Evolutionary conservation across 805 yeast genomes (phyloP), one percentile per base, ranked within the genome.

Genomic region (Wickerhamiella occidentalis): DNA sequence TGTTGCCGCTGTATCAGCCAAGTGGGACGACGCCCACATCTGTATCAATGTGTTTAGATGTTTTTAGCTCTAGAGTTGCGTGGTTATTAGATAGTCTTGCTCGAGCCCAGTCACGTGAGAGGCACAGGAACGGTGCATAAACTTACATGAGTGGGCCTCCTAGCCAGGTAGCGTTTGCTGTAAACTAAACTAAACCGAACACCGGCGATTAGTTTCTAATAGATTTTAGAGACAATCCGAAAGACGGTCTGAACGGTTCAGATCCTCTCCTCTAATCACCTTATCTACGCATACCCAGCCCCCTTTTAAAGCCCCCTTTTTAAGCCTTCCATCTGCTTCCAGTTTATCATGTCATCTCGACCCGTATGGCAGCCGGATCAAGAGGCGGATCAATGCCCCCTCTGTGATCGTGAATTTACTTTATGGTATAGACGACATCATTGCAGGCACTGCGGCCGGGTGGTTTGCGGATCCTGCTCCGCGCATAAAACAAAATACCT

Each of bases 391-490:
- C 58, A 58, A 2, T 85, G 95, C 59, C 70, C 71, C 18, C 57
- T 77, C 3, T 85, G 95, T 62, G 59, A 61, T 26, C 52, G 61
- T 0, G 49, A 55, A 36, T 85, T 79, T 65, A 69, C 79, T 2
- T 64, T 84, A 50, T 78, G 82, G 62, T 75, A 69, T 60, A 71
- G 95, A 51, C 73, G 87, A 50, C 95, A 85, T 65, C 95, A 85
- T 62, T 85, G 95, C 63, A 64, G 71, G 12, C 64, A 66, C 51
- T 85, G 95, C 66, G 95, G 95, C 2, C 69, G 78, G 29, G 80
- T 86, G 0, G 84, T 81, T 15, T 85, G 95, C 64, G 80, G 78
- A 26, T 58, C 61, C 36, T 85, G 95, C 58, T 79, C 90, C 6
- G 61, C 67, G 7, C 69, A 74, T 19, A 63, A 65, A 38, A 70